phyloP scores from a whole-genome alignment of 345 rosid genomes.

The Heritiera littoralis region DNA sequence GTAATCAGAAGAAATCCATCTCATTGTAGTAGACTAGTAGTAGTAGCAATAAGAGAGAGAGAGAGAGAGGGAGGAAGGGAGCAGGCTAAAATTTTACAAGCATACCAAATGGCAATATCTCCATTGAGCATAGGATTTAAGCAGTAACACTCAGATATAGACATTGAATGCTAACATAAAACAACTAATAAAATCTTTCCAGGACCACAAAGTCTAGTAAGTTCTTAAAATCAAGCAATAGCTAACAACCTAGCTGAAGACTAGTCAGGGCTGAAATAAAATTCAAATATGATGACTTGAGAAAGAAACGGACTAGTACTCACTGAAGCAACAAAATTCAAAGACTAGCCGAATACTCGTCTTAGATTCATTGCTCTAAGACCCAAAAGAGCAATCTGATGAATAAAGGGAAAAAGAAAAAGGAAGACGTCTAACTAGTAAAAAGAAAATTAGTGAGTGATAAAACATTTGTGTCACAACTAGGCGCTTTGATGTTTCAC shows the following conservation, averaged over 20 bases:
- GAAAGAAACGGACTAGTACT: background rate
- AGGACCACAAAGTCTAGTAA: background rate
- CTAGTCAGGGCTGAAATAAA: background rate
- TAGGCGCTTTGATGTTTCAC: background rate
- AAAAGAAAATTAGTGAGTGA: background rate
- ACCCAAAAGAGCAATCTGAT: background rate
- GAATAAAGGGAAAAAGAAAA: background rate
- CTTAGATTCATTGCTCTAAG: background rate
- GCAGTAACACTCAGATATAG: background rate
- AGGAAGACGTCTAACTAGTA: background rate
- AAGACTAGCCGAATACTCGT: background rate
- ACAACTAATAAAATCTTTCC: background rate
- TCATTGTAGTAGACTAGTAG: constrained; percentile 5
- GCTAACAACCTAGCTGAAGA: constrained; percentile 10
- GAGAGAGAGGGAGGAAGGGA: background rate
- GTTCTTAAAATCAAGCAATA: constrained; percentile 9
- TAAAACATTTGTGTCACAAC: background rate
- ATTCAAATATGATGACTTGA: background rate
- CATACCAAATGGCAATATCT: constrained; percentile 9
- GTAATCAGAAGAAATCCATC: constrained; percentile 6
- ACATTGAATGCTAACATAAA: constrained; percentile 11
- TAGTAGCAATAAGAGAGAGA: background rate
- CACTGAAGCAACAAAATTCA: background rate
- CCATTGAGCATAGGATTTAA: background rate
- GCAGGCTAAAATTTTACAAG: constrained; percentile 17